These are phyloP conservation scores for Saturnispora silvae DNA, from an alignment of 805 yeast species.

Conservation along the genomic window DNA sequence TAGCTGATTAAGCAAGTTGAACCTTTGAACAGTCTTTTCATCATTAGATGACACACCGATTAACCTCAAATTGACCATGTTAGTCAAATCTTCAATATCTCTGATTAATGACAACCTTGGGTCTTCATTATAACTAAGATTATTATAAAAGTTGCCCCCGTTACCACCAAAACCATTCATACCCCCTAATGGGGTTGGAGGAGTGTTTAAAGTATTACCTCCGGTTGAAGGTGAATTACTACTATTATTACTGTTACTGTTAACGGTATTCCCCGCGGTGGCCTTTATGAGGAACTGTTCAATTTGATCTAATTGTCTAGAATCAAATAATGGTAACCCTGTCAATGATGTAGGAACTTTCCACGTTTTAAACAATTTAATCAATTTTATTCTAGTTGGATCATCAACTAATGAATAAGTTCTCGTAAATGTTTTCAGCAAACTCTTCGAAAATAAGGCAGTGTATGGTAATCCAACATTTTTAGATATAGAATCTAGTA, in stretches of 20 bases:
- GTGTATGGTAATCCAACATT: conserved; percentile 86
- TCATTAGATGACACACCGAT: conserved; percentile 27
- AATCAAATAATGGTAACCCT: conserved; percentile 63
- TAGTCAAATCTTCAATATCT: conserved; percentile 30
- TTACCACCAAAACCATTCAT: neutral
- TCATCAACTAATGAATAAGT: conserved; percentile 76
- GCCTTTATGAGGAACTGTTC: conserved; percentile 63
- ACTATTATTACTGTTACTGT: neutral
- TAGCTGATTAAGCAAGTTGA: conserved; percentile 35
- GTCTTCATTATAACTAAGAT: neutral
- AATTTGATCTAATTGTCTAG: conserved; percentile 56
- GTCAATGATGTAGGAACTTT: conserved; percentile 51
- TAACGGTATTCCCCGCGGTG: conserved; percentile 26
- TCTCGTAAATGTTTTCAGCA: conserved; percentile 60
- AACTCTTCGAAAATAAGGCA: conserved; percentile 57
- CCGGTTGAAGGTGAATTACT: neutral
- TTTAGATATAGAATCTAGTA: conserved; percentile 86
- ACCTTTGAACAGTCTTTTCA: conserved; percentile 32
- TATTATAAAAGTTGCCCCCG: neutral
- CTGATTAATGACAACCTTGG: conserved; percentile 15
- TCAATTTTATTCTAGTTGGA: conserved; percentile 59
- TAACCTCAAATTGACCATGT: conserved; percentile 33
- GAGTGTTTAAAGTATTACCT: conserved; percentile 10
- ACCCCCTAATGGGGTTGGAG: conserved; percentile 4
- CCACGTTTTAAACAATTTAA: conserved; percentile 83